These are phyloP conservation scores for Aspergillus ellipticus DNA, from an alignment of 495 filamentous ascomycete genomes.

Conservation along the genomic window DNA sequence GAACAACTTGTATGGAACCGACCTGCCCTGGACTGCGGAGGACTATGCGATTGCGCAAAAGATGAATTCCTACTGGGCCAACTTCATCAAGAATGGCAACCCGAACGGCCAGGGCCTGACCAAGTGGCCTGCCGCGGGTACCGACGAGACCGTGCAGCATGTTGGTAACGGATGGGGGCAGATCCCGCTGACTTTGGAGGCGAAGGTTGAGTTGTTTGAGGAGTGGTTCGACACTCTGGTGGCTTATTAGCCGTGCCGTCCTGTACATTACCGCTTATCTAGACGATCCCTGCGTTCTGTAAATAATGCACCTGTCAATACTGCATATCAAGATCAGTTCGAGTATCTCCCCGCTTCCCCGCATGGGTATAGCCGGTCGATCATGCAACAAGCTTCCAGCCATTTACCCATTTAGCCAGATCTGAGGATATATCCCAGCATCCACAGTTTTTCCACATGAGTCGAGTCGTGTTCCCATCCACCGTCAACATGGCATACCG, in stretches of 20 bases:
- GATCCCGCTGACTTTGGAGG: neutral
- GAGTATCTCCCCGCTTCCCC: neutral
- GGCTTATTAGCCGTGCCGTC: neutral
- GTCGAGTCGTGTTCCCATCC: too few species aligned
- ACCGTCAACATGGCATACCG: neutral
- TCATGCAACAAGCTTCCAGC: neutral
- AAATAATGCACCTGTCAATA: too few species aligned
- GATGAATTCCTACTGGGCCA: conserved; percentile 19
- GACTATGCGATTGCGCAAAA: conserved; percentile 14
- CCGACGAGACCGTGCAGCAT: neutral
- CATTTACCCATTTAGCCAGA: neutral
- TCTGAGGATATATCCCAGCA: neutral
- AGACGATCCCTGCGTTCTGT: too few species aligned
- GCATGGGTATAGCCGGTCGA: neutral
- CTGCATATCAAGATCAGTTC: too few species aligned
- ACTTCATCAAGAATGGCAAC: conserved; percentile 20
- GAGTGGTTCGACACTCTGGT: neutral
- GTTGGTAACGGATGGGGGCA: neutral
- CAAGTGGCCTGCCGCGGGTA: neutral
- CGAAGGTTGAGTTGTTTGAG: neutral
- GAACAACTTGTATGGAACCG: conserved; percentile 19
- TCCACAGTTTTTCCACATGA: too few species aligned
- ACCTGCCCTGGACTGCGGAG: conserved; percentile 12
- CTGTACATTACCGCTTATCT: too few species aligned
- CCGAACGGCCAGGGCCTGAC: conserved; percentile 7